Base-by-base conservation (phyloP, 306 rosid species). In the Sesbania bispinosa region DNA sequence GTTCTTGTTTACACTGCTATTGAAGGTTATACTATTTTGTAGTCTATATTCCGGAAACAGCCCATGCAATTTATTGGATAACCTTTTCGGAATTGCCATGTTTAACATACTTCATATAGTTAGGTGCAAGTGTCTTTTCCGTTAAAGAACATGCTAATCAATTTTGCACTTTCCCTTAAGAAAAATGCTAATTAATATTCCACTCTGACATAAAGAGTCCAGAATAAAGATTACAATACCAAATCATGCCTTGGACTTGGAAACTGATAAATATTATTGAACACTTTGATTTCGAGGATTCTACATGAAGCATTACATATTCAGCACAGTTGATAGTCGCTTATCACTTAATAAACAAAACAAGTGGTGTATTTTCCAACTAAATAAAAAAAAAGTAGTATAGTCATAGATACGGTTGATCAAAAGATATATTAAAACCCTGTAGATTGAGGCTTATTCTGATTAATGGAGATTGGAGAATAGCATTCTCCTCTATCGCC, bases 401-500 rank as follows among this genome's bases (percentile, higher is more conserved):
- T 2, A 38, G 18, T 15, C 21, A 53, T 15, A 45, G 53, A 48
- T 16, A 14, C 35, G 7, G 43, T 46, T 47, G 33, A 48, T 10
- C 47, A 24, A 67, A 36, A 62, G 15, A 73, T 62, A 71, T 57
- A 70, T 55, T 10, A 26, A 35, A 16, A 30, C 73, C 27, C 35
- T 33, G 14, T 73, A 33, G 18, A 60, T 58, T 38, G 67, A 62
- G 65, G 81, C 80, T 84, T 84, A 84, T 84, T 85, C 50, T 66
- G 77, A 66, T 32, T 27, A 41, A 11, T 50, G 75, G 73, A 64
- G 77, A 18, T 26, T 6, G 72, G 63, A 71, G 76, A 5, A 36
- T n/a, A 18, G 39, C 21, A 58, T 62, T 57, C 33, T 69, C 73
- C 62, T 48, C 86, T 89, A 95, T 76, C 93, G 79, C 93, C 96